Base-by-base conservation (phyloP, 768 basidiomycete species). In the Trametes meyenii region DNA sequence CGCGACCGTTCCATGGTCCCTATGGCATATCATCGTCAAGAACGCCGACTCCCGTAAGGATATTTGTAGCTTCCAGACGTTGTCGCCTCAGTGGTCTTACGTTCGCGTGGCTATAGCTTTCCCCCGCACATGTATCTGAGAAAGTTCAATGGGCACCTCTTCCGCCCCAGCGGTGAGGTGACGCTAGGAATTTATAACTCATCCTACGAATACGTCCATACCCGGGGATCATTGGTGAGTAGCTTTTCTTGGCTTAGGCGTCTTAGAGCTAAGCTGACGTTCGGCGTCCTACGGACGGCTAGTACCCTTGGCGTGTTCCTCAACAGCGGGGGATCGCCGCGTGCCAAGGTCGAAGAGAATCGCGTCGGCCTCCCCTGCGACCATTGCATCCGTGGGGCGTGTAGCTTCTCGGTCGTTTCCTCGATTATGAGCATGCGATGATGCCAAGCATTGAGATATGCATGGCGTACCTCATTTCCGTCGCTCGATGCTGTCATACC, bases 111-210 rank as follows among this genome's bases (percentile, higher is more conserved):
- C 12, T 8, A 1, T 50, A 62, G 61, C 61, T 50, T 2, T n/a
- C 43, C 2, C 36, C 56, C 5, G 61, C 61, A 4, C 56, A 62
- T 24, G 33, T 58, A 5, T 57, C 56, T 1, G 61, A 62, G 56
- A 62, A 62, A 44, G 29, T 11, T 8, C 24, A 29, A 12, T 53
- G 55, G 61, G 36, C 43, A 16, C 50, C 56, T 5, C 61, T 57
- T 16, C 61, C 61, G 23, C 61, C 61, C 0, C 61, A 62, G 43
- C 61, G 61, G 50, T 62, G 61, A 62, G 26, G 29, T n/a, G n/a
- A 53, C 16, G n/a, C 42, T n/a, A 2, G 21, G 33, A 19, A 19
- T 6, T 21, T 42, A n/a, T 3, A 3, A 24, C 5, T 11, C 36
- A 53, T 38, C 43, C 42, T 24, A 19, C 35, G 19, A 40, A 23